Evolutionary conservation across 2,329 filamentous ascomycete genomes (phyloP), one percentile per base, ranked within the genome.

Genomic region (Claviceps sp.): DNA sequence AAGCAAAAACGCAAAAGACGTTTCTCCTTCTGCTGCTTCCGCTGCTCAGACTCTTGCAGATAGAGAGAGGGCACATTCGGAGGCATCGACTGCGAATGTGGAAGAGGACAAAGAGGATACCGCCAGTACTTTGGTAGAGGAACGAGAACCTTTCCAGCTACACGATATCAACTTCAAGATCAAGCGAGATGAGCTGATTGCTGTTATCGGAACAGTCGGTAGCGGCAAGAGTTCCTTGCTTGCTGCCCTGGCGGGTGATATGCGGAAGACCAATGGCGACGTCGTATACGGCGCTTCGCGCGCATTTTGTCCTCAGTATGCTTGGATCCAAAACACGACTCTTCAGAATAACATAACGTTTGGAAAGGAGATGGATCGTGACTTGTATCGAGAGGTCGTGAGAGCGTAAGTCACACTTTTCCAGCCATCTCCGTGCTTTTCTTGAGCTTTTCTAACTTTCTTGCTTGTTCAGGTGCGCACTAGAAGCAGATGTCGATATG

Each of bases 271-370:
- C 0, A 71, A 70, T 3, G 89, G 89, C 11, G 76, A 84, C 40
- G 77, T 94, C 5, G 77, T 80, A 0, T 77, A 93, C 59, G 87
- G 90, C 42, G 88, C 88, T 0, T 84, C 82, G 3, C 77, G 90
- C 55, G 88, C 91, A 0, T 96, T 95, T 61, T 97, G 93, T 58
- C 91, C 91, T 0, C 91, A 98, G 64, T 95, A 95, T 62, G 88
- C 93, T 0, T 98, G 93, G 93, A 95, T 98, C 48, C 91, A 97
- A 63, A 97, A 97, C 62, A 77, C 89, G 0, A 87, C 85, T 0
- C 78, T 97, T 3, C 82, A 81, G 55, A 81, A 95, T 37, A 98
- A 98, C 61, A 95, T 98, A 54, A 69, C 89, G 0, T 97, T 97
- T 61, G 91, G 91, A 11, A 91, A 89, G 59, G 78, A 81, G 0